These are phyloP conservation scores for Reutealis trisperma DNA, from an alignment of 345 rosid species.

Conservation along the genomic window DNA sequence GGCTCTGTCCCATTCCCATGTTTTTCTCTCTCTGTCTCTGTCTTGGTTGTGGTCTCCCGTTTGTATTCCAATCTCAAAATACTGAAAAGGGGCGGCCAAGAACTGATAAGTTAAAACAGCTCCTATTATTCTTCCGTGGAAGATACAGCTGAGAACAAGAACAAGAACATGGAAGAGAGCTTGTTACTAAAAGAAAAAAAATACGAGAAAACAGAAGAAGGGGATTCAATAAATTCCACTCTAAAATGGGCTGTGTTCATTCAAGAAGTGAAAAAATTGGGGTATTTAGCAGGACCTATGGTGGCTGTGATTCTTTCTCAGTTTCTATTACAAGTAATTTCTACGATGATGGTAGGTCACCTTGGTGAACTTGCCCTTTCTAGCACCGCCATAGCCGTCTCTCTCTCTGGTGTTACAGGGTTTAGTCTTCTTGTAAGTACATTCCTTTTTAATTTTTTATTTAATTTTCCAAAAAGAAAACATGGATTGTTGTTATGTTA, in stretches of 20 bases:
- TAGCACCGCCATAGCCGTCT: conserved; percentile 73
- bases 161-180: conserved; percentile 2
- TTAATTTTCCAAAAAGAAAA: background rate
- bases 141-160: background rate
- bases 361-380: conserved; percentile 73
- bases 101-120: background rate
- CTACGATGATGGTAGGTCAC: conserved; percentile 82
- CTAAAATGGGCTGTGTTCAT: conserved; percentile 15
- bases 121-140: background rate
- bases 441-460: background rate
- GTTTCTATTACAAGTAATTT: conserved; percentile 54
- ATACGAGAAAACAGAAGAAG: too few relatives aligned
- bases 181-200: background rate
- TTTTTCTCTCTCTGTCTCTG: too few relatives aligned
- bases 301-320: conserved; percentile 58
- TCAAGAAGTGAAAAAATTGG: conserved; percentile 51
- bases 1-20: too few relatives aligned
- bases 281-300: conserved; percentile 67
- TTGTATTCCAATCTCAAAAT: background rate
- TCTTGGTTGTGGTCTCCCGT: too few relatives aligned
- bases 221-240: background rate
- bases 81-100: background rate
- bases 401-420: conserved; percentile 72
- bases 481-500: too few relatives aligned
- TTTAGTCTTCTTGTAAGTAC: conserved; percentile 66